These are phyloP conservation scores for Chaetoscypha palmicola DNA, from an alignment of 2,329 filamentous ascomycete species.

Conservation along the genomic window DNA sequence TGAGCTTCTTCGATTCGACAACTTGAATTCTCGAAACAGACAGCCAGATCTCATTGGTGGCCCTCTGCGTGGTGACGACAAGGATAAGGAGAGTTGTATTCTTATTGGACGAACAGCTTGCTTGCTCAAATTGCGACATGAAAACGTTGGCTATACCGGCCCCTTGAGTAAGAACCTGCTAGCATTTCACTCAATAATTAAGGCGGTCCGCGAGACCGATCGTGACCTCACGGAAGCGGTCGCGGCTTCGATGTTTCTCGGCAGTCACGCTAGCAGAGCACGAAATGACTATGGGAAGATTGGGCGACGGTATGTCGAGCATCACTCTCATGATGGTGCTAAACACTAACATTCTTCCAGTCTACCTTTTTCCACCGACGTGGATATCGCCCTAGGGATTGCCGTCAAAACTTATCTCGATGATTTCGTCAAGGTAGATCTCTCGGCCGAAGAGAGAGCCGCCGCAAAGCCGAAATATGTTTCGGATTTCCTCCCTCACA, in stretches of 20 bases:
- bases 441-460: constrained; percentile 43
- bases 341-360: constrained; percentile 31
- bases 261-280: constrained; percentile 70
- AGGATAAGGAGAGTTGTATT: constrained; percentile 71
- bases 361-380: constrained; percentile 61
- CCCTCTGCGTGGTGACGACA: constrained; percentile 52
- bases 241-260: constrained; percentile 71
- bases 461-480: constrained; percentile 43
- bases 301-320: constrained; percentile 58
- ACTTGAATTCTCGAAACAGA: constrained; percentile 64
- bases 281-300: constrained; percentile 53
- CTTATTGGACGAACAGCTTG: constrained; percentile 83
- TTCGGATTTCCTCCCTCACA: constrained; percentile 45
- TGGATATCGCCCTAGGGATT: constrained; percentile 70
- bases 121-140: constrained; percentile 73
- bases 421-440: constrained; percentile 53
- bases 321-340: neutral
- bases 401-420: constrained; percentile 75
- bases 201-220: constrained; percentile 69
- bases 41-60: constrained; percentile 49
- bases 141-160: constrained; percentile 84
- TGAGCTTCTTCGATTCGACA: constrained; percentile 72
- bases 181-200: constrained; percentile 76
- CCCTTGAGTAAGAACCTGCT: constrained; percentile 86
- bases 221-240: constrained; percentile 81